phyloP scores from a whole-genome alignment of 2,329 filamentous ascomycete genomes.

The Purpureocillium takamizusanense region DNA sequence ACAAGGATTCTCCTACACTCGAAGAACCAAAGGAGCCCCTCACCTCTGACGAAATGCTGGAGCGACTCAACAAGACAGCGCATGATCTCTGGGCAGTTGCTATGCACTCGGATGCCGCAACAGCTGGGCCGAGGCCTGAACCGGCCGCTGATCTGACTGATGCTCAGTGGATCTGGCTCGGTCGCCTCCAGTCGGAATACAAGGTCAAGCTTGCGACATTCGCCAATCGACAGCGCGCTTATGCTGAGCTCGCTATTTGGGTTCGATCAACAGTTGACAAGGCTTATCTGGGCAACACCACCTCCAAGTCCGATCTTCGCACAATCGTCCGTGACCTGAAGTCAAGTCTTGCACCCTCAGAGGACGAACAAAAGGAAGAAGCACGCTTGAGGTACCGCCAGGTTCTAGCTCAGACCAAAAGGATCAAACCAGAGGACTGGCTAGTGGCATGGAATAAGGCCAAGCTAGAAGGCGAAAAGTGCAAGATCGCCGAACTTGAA shows the following conservation, averaged over 20 bases:
- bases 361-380: background rate
- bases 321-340: background rate
- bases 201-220: background rate
- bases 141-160: background rate
- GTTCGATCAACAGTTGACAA: background rate
- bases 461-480: background rate
- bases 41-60: background rate
- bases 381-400: background rate
- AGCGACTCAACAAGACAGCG: background rate
- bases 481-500: conserved; percentile 1
- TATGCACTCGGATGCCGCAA: background rate
- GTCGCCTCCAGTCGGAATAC: background rate
- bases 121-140: background rate
- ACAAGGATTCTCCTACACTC: background rate
- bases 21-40: background rate
- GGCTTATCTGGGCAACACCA: background rate
- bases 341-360: background rate
- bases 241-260: background rate
- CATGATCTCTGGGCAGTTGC: background rate
- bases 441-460: background rate
- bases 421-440: conserved; percentile 1
- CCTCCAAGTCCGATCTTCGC: background rate
- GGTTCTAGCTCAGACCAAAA: background rate
- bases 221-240: background rate
- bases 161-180: background rate